Evolutionary conservation across 1,284 basidiomycete genomes (phyloP), one percentile per base, ranked within the genome.

Genomic region (Leccinum subrobustum): DNA sequence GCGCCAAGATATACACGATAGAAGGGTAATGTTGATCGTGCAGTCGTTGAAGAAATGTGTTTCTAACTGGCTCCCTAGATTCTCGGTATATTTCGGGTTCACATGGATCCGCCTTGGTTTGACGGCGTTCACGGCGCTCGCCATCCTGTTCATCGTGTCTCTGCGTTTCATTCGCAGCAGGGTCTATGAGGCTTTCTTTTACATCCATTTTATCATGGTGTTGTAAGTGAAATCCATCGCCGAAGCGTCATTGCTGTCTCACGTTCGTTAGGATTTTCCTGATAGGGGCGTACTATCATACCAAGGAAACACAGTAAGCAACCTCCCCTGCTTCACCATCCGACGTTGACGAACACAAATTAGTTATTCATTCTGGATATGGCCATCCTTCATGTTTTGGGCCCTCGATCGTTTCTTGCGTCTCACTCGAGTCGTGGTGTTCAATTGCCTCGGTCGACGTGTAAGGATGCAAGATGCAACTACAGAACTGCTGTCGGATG

Each of bases 301-400:
- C 65, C 5, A 78, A 80, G 1, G 2, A 27, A 3, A 1, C 60
- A 4, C 1, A 18, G 62, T 67, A 44, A 60, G 64, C n/a, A 33
- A 29, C 11, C n/a, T 42, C 3, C 14, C 58, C 72, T 74, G 54
- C 50, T 67, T 8, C 14, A 9, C 23, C 7, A 29, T 14, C 14
- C 4, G 27, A 29, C n/a, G 31, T 12, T 56, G 61, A 59, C 60
- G 11, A 14, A 18, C 8, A 1, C 25, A 29, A 18, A 47, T 57
- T 1, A 65, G 66, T 16, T 65, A 69, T 23, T 63, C 69, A 3
- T 63, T 73, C 60, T 82, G 81, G 63, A 67, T 83, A 29, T 84
- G 83, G 83, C 85, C 86, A 4, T 77, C 79, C 1, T 79, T 88
- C 72, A 73, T 87, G 64, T 70, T 89, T 35, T 91, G 88, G 88